Percentiles rank a stretch among this genome's conserved stretches.
Evolutionary conservation across 2,329 filamentous ascomycete genomes (phyloP).

Genomic region (Golovinomyces cichoracearum): DNA sequence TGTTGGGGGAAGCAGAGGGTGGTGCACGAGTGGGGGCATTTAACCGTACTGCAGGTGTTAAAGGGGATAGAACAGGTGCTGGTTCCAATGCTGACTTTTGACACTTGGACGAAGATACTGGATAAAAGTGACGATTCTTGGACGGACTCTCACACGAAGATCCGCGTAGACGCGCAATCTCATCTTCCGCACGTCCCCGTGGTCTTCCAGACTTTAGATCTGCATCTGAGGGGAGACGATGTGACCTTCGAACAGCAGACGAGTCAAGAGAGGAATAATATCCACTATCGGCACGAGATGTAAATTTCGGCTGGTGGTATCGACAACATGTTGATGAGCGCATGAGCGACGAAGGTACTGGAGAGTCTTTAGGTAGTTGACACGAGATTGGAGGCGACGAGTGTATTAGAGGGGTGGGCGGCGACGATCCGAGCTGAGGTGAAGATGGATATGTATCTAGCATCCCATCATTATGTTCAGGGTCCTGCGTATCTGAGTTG

Average conservation of each 20-base stretch:
- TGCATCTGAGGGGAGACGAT: slow-evolving; percentile 49
- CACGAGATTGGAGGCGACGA: slow-evolving; percentile 69
- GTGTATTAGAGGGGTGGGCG: slow-evolving; percentile 43
- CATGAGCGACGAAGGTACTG: slow-evolving; percentile 35
- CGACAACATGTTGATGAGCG: not conserved
- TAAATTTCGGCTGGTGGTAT: not conserved
- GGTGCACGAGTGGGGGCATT: slow-evolving; percentile 32
- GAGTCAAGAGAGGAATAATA: slow-evolving; percentile 94
- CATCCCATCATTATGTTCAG: slow-evolving; percentile 26
- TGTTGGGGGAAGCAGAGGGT: slow-evolving; percentile 72
- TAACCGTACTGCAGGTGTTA: slow-evolving; percentile 67
- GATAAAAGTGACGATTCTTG: slow-evolving; percentile 29
- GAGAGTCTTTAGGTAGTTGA: slow-evolving; percentile 35
- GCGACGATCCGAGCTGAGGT: slow-evolving; percentile 38
- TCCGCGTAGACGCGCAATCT: slow-evolving; percentile 75
- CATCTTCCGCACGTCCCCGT: slow-evolving; percentile 77
- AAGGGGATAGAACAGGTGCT: slow-evolving; percentile 41
- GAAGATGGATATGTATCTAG: slow-evolving; percentile 9
- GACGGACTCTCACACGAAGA: slow-evolving; percentile 85
- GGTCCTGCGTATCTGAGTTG: slow-evolving; percentile 35
- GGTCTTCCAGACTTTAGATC: slow-evolving; percentile 57
- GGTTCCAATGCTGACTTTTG: slow-evolving; percentile 18
- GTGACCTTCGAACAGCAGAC: slow-evolving; percentile 45
- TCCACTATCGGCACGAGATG: slow-evolving; percentile 59
- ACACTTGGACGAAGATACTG: slow-evolving; percentile 34